Percentiles rank a stretch among this genome's conserved stretches.
Evolutionary conservation across 495 filamentous ascomycete species (phyloP).

Genomic region (Glarea lozoyensis): DNA sequence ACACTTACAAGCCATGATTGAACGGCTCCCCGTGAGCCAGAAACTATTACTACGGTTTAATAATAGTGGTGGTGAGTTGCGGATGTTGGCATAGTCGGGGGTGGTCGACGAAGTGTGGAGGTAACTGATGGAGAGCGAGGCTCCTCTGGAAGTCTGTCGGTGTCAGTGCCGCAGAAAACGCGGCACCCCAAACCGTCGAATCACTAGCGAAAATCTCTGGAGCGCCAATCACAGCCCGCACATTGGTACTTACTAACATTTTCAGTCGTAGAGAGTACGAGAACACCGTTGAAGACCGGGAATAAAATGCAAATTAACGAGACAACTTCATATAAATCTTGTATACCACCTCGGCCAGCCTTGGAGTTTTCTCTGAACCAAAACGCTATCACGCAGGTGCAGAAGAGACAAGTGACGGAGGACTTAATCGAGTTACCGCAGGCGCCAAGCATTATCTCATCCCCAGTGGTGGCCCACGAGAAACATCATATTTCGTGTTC

Average conservation of each 20-base stretch:
- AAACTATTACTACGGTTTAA: conserved; percentile 8
- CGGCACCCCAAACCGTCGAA: background rate
- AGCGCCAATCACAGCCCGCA: background rate
- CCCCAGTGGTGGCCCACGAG: no score
- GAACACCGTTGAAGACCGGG: background rate
- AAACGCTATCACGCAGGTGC: no score
- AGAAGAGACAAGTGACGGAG: no score
- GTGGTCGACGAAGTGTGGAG: background rate
- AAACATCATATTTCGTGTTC: no score
- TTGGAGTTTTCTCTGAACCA: no score
- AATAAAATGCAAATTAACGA: background rate
- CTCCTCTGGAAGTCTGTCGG: background rate
- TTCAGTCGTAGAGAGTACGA: background rate
- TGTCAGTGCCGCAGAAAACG: background rate
- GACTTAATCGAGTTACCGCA: no score
- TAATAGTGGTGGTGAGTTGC: conserved; percentile 7
- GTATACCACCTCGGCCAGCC: no score
- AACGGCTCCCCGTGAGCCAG: conserved; percentile 22
- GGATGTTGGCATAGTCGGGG: conserved; percentile 1
- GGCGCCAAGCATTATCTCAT: no score
- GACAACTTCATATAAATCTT: no score
- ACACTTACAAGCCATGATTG: conserved; percentile 37
- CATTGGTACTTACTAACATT: background rate
- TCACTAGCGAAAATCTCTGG: background rate
- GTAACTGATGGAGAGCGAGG: background rate